These are phyloP conservation scores for Flammula alnicola DNA, from an alignment of 1,284 basidiomycete genomes.

Conservation along the genomic window DNA sequence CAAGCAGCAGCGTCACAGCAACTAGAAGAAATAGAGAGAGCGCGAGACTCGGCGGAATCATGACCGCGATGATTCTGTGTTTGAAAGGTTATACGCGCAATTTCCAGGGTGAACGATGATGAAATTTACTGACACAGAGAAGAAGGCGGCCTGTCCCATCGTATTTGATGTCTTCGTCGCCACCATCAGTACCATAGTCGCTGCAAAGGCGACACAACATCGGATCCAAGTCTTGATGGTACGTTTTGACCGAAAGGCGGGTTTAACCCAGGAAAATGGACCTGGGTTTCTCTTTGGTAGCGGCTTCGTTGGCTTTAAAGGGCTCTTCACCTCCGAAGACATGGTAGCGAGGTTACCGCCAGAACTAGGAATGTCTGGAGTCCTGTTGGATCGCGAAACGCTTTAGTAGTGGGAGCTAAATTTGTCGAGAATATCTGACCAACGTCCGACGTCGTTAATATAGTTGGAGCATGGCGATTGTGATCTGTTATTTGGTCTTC, in stretches of 20 bases:
- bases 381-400: no score
- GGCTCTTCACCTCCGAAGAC: no score
- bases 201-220: slow-evolving; percentile 37
- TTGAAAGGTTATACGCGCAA: no score
- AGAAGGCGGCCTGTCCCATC: slow-evolving; percentile 45
- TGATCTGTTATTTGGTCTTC: no score
- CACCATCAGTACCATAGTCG: slow-evolving; percentile 39
- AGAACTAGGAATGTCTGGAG: no score
- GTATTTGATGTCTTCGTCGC: slow-evolving; percentile 29
- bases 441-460: no score
- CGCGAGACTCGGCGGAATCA: slow-evolving; percentile 42
- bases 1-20: slow-evolving; percentile 35
- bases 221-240: slow-evolving; percentile 44
- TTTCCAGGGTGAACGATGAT: no score
- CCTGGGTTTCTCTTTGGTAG: slow-evolving; percentile 1
- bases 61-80: slow-evolving; percentile 37
- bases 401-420: no score
- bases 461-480: no score
- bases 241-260: slow-evolving; percentile 38
- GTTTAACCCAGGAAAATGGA: slow-evolving; percentile 31
- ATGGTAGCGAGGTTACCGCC: no score
- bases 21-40: slow-evolving; percentile 40
- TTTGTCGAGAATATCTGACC: no score
- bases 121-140: slow-evolving; percentile 39
- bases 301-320: no score